Base-by-base conservation (phyloP, 2,329 filamentous ascomycete species). In the Dryadomyces quercivorus region DNA sequence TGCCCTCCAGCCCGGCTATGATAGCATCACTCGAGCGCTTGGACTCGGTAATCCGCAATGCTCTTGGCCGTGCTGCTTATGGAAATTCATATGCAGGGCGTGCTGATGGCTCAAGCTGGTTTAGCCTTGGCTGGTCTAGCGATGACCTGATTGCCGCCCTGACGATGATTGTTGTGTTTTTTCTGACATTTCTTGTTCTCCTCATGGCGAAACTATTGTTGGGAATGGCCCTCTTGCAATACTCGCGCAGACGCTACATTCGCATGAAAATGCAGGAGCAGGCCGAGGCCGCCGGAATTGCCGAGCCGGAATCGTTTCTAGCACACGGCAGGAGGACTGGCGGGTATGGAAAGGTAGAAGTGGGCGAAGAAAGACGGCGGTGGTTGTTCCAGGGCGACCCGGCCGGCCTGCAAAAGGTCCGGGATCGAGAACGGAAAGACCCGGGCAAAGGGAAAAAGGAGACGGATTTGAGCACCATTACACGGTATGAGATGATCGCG, bases 401-500 rank as follows among this genome's bases (percentile, higher is more conserved):
- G 0, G 88, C 93, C 44, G 86, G 82, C 0, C 65, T 88, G 57
- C 76, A 75, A 61, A 74, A 74, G 55, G 64, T 85, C 62, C 75
- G 75, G 58, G 81, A 84, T 56, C 81, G 82, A 59, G 82, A 84
- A 57, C 79, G 80, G 63, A 74, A 79, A 61, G 80, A 78, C 58
- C 80, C 81, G 59, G 82, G 78, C 60, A 76, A 75, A 22, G 71
- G 69, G 38, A 73, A 73, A 58, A 70, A 75, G 40, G 76, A 76
- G 54, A 77, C 80, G 52, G 81, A 80, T 66, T 81, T 81, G 69
- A 86, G 76, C 63, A 81, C 72, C 66, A 88, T 82, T 59, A 81
- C 76, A 61, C 77, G 93, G 62, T 98, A 96, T 71, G 89, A 90
- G 65, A 96, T 97, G 93, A 85, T 90, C 62, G 88, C 89, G 0